Evolutionary conservation across 2,329 filamentous ascomycete genomes (phyloP).

Genomic region (Septoria linicola): DNA sequence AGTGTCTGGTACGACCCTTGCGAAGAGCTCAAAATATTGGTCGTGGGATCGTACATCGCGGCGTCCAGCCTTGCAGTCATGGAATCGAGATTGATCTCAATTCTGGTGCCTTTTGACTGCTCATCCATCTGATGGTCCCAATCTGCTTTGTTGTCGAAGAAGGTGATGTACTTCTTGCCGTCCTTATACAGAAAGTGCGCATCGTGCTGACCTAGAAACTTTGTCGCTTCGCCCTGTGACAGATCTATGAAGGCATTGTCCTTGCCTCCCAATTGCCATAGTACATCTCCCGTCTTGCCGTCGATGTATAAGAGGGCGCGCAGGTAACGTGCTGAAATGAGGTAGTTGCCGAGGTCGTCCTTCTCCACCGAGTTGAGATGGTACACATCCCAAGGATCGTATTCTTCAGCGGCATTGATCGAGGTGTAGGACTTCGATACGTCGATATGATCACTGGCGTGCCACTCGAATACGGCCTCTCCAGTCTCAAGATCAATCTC

Average conservation of each 20-base stretch:
- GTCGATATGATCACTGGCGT: slow-evolving; percentile 53
- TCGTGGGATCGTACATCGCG: slow-evolving; percentile 29
- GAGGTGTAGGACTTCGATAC: slow-evolving; percentile 45
- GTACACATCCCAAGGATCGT: slow-evolving; percentile 54
- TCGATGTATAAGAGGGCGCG: slow-evolving; percentile 52
- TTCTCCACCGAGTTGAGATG: slow-evolving; percentile 60
- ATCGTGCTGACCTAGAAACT: slow-evolving; percentile 53
- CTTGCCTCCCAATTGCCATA: slow-evolving; percentile 51
- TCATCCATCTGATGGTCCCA: slow-evolving; percentile 24
- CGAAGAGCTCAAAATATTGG: slow-evolving; percentile 46
- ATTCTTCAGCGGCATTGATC: slow-evolving; percentile 39
- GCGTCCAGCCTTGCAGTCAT: slow-evolving; percentile 34
- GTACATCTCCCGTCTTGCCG: slow-evolving; percentile 47
- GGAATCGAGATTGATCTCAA: slow-evolving; percentile 30
- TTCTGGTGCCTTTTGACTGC: slow-evolving; percentile 25
- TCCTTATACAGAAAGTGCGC: slow-evolving; percentile 48
- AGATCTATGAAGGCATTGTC: slow-evolving; percentile 34
- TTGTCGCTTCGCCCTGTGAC: slow-evolving; percentile 28
- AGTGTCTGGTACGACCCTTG: slow-evolving; percentile 56
- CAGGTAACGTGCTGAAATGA: slow-evolving; percentile 55
- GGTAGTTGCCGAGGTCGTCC: slow-evolving; percentile 51
- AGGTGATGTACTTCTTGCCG: slow-evolving; percentile 21
- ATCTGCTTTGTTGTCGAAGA: slow-evolving; percentile 37
- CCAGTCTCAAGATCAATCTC: slow-evolving; percentile 53
- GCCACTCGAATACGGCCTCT: slow-evolving; percentile 58